Evolutionary conservation across 805 yeast genomes (phyloP).

Genomic region (Zygoascus tannicola): DNA sequence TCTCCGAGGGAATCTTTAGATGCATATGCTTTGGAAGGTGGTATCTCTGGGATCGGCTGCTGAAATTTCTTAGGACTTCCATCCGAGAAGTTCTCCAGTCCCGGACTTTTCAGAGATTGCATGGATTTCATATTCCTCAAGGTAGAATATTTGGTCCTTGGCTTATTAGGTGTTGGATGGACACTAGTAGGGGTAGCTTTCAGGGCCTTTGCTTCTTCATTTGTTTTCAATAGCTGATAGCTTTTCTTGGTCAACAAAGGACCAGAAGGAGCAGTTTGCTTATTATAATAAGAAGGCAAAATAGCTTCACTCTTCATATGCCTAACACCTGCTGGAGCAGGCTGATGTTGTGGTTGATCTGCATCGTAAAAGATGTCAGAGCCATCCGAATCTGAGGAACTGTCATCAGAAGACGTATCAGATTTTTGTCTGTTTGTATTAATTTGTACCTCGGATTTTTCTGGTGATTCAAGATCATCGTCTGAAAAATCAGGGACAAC

Average conservation of each 20-base stretch:
- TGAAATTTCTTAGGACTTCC: neutral
- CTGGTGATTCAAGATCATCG: too few relatives aligned
- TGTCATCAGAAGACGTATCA: too few relatives aligned
- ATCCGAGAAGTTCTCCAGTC: too few relatives aligned
- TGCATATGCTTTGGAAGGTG: neutral
- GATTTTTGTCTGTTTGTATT: too few relatives aligned
- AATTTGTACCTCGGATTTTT: too few relatives aligned
- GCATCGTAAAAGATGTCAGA: conserved; percentile 1
- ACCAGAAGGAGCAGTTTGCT: neutral
- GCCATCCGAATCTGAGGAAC: neutral
- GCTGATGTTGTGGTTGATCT: neutral
- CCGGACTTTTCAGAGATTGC: neutral
- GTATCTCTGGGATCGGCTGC: neutral
- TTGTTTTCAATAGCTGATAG: neutral
- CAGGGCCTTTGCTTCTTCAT: neutral
- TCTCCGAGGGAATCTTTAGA: neutral
- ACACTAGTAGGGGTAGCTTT: neutral
- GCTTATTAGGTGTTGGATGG: neutral
- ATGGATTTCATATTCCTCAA: neutral
- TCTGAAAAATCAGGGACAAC: too few relatives aligned
- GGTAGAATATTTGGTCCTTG: neutral
- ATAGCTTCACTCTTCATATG: too few relatives aligned
- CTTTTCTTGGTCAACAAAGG: neutral
- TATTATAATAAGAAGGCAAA: too few relatives aligned
- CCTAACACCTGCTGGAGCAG: too few relatives aligned